phyloP scores from a whole-genome alignment of 1,284 basidiomycete species.

The Ganoderma leucocontextum region DNA sequence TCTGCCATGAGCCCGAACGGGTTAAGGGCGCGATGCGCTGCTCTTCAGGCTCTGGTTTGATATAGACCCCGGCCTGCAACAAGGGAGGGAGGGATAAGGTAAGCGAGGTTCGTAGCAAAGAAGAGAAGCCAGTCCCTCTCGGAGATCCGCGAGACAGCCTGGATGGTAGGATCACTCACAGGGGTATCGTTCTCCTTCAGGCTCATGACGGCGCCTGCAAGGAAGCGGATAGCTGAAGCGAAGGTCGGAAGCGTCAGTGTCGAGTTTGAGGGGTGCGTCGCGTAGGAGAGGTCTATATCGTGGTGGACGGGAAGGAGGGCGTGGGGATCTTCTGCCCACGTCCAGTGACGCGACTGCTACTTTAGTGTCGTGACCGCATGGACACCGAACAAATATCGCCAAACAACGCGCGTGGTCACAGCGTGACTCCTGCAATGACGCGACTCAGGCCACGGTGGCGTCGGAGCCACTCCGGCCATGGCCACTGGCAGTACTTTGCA shows the following conservation, averaged over 20 bases:
- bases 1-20: constrained; percentile 34
- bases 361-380: constrained; percentile 20
- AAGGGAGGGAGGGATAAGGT: constrained; percentile 18
- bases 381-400: constrained; percentile 16
- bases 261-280: constrained; percentile 8
- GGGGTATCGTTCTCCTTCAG: constrained; percentile 40
- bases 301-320: neutral
- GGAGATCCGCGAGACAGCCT: constrained; percentile 12
- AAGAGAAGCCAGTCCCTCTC: constrained; percentile 11
- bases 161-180: constrained; percentile 12
- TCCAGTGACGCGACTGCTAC: constrained; percentile 17
- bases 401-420: constrained; percentile 36
- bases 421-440: constrained; percentile 15
- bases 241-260: constrained; percentile 4
- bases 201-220: constrained; percentile 34
- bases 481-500: no score
- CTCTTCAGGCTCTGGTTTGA: constrained; percentile 56
- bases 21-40: constrained; percentile 39
- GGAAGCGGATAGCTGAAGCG: constrained; percentile 10
- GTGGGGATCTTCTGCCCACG: constrained; percentile 18
- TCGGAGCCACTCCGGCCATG: constrained; percentile 1
- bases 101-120: constrained; percentile 14
- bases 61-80: constrained; percentile 31
- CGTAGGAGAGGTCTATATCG: neutral
- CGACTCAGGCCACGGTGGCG: no score